phyloP scores from a whole-genome alignment of 768 basidiomycete species.

The Amanita exitialis region DNA sequence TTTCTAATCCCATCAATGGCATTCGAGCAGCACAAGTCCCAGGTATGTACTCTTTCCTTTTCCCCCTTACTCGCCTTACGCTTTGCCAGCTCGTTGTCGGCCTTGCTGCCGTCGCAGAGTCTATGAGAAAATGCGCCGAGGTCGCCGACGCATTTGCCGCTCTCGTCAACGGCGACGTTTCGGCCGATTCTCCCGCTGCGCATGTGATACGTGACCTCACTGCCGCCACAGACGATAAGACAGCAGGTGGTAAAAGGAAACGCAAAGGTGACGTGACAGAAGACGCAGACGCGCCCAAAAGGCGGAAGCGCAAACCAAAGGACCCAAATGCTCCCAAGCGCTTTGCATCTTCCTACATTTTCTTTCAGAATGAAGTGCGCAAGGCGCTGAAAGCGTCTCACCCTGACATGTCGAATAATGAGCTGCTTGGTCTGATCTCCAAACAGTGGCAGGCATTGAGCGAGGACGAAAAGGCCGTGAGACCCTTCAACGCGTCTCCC shows the following conservation, averaged over 20 bases:
- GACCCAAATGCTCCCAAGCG: conserved; percentile 95
- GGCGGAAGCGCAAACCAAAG: conserved; percentile 58
- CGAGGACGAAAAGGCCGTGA: conserved; percentile 63
- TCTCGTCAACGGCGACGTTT: conserved; percentile 28
- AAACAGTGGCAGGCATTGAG: conserved; percentile 65
- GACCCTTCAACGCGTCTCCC: conserved; percentile 19
- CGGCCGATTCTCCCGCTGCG: conserved; percentile 12
- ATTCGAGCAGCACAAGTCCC: conserved; percentile 21
- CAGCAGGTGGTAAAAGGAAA: conserved; percentile 29
- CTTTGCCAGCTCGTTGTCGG: conserved; percentile 40
- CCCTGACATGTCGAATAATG: conserved; percentile 57
- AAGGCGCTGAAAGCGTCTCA: conserved; percentile 56
- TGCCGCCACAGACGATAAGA: conserved; percentile 8
- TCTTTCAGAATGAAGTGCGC: conserved; percentile 90
- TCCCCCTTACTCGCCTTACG: conserved; percentile 10
- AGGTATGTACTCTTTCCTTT: conserved; percentile 18
- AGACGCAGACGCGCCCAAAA: conserved; percentile 33
- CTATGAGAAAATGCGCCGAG: conserved; percentile 53
- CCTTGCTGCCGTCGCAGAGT: conserved; percentile 46
- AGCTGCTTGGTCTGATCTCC: conserved; percentile 63
- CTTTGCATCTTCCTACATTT: conserved; percentile 85
- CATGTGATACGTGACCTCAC: conserved; percentile 12
- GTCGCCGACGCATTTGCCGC: conserved; percentile 52
- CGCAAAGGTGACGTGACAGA: conserved; percentile 38
- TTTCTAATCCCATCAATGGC: conserved; percentile 8